Percentiles rank a stretch among this genome's conserved stretches.
These are phyloP conservation scores for Talaromyces atroroseus DNA, from an alignment of 2,329 filamentous ascomycete genomes.

Conservation along the genomic window DNA sequence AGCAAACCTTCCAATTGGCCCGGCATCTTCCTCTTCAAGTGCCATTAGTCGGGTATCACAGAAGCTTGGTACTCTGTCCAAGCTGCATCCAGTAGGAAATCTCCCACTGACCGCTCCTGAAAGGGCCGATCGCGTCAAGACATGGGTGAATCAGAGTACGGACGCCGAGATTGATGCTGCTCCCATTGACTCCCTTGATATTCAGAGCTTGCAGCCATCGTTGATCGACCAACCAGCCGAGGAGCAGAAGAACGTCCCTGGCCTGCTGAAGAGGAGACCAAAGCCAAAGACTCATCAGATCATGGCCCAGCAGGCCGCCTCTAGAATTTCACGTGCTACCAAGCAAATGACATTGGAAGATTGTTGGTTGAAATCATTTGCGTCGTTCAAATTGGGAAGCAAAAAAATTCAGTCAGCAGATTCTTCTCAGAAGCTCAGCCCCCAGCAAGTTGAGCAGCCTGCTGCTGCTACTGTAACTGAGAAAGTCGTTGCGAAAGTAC, in stretches of 20 bases:
- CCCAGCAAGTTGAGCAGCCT: background rate
- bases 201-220: background rate
- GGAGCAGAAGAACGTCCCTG: background rate
- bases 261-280: background rate
- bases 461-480: background rate
- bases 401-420: background rate
- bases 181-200: background rate
- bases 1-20: background rate
- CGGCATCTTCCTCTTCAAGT: background rate
- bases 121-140: slow-evolving; percentile 2
- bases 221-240: background rate
- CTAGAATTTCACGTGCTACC: slow-evolving; percentile 18
- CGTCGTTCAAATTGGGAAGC: background rate
- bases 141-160: slow-evolving; percentile 4
- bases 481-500: background rate
- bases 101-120: background rate
- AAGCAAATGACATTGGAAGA: slow-evolving; percentile 26
- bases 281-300: slow-evolving; percentile 20
- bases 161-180: background rate
- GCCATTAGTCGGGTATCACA: background rate
- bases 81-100: background rate
- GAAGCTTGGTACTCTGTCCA: background rate
- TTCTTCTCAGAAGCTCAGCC: background rate
- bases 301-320: slow-evolving; percentile 28
- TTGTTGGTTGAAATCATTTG: slow-evolving; percentile 17